Evolutionary conservation across 306 rosid species (phyloP), one percentile per base, ranked within the genome.

Genomic region (Rosa chinensis): DNA sequence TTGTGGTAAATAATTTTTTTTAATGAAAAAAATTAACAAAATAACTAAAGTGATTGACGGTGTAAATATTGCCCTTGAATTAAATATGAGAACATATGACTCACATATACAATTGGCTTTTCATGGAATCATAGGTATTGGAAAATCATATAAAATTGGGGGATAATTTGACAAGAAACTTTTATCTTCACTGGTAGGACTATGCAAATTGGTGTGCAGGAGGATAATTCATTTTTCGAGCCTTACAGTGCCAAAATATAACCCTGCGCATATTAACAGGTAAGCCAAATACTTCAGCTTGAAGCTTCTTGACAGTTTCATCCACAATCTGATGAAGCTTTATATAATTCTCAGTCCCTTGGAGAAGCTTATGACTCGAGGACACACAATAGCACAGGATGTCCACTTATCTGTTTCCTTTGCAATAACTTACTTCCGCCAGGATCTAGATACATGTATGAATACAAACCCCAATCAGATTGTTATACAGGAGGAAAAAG

Each of bases 371-470:
- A 84, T 90, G 92, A 89, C 94, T 88, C 77, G 90, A 85, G 75
- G 87, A 89, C 83, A 92, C 86, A 70, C 98, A 96, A 74, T 92
- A 92, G 72, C 97, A 94, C 28, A 92, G 88, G 81, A 90, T 85
- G 79, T 94, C 98, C 21, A 94, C 98, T 48, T 94, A 91, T 82
- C 98, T 89, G 32, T 97, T 89, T 89, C 94, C 87, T 87, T 92
- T 62, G 97, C 97, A 18, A 86, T 85, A 75, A 78, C 80, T 0
- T 25, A 25, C 80, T 94, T 94, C 81, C 92, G 87, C 91, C 91
- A 89, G 89, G 95, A 92, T 79, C 98, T 94, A 77, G 43, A 80
- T 66, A 74, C 63, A 79, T 62, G 76, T 68, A 64, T 79, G 69
- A 25, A 25, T 25, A 77, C 10, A 79, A 77, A 68, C 28, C 28